phyloP scores from a whole-genome alignment of 1,284 basidiomycete species.

The Agroathelia rolfsii region DNA sequence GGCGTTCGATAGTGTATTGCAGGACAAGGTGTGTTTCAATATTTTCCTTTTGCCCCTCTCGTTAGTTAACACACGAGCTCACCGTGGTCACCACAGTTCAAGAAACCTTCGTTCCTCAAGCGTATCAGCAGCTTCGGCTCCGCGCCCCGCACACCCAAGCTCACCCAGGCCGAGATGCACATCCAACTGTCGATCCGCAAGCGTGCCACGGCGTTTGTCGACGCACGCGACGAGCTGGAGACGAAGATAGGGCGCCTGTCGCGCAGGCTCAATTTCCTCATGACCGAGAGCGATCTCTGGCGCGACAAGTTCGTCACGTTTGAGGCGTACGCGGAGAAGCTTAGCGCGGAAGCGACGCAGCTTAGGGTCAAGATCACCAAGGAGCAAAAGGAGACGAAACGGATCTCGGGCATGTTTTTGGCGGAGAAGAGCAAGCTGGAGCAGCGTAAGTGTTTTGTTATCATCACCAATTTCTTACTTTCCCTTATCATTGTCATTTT shows the following conservation, averaged over 20 bases:
- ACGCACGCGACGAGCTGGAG: constrained; percentile 85
- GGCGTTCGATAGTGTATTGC: constrained; percentile 81
- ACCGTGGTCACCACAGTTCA: constrained; percentile 43
- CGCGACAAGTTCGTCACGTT: constrained; percentile 87
- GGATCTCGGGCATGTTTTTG: constrained; percentile 68
- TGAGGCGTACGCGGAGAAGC: constrained; percentile 85
- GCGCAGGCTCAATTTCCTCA: constrained; percentile 78
- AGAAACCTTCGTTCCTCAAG: constrained; percentile 83
- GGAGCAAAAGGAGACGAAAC: constrained; percentile 78
- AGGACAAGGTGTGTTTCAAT: constrained; percentile 58
- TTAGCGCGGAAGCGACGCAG: constrained; percentile 76
- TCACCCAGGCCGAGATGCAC: constrained; percentile 71
- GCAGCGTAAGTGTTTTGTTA: constrained; percentile 47
- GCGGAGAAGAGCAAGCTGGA: constrained; percentile 70
- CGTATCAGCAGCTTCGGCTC: constrained; percentile 71
- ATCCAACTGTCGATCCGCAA: constrained; percentile 83
- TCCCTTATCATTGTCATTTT: constrained; percentile 11
- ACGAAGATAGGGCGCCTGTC: constrained; percentile 81
- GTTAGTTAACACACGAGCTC: constrained; percentile 12
- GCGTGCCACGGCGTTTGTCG: constrained; percentile 84
- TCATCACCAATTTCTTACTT: no score
- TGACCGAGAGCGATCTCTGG: constrained; percentile 86
- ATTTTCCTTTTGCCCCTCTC: constrained; percentile 7
- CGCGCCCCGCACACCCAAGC: constrained; percentile 61
- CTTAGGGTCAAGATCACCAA: constrained; percentile 76